Percentiles rank a stretch among this genome's conserved stretches.
phyloP scores from a whole-genome alignment of 345 rosid species.

The Laguncularia racemosa region DNA sequence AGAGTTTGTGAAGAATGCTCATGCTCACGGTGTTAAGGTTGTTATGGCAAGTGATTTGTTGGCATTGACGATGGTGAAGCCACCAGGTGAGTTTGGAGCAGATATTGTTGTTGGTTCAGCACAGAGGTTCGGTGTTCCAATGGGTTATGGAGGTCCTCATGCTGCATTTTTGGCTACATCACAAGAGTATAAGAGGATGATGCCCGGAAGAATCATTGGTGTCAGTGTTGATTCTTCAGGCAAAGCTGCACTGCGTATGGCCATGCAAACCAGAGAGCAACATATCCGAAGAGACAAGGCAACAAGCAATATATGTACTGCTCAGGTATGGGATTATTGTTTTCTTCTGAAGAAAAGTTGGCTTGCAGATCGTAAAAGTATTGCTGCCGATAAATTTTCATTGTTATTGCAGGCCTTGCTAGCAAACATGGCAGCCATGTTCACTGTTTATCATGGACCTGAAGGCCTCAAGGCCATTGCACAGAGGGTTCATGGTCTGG shows the following conservation, averaged over 20 bases:
- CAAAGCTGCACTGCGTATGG: slow-evolving; percentile 93
- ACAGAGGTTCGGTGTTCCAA: slow-evolving; percentile 94
- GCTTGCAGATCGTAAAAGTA: neutral
- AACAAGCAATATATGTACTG: slow-evolving; percentile 98
- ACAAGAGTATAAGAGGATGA: slow-evolving; percentile 95
- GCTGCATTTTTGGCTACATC: slow-evolving; percentile 98
- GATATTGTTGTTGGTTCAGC: slow-evolving; percentile 96
- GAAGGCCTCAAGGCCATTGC: slow-evolving; percentile 77
- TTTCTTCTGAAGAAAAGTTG: neutral
- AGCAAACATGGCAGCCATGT: slow-evolving; percentile 99
- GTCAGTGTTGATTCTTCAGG: slow-evolving; percentile 91
- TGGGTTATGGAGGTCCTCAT: slow-evolving; percentile 99
- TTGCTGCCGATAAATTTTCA: neutral
- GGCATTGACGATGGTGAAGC: slow-evolving; percentile 92
- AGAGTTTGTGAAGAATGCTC: slow-evolving; percentile 84
- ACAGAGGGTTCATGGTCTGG: slow-evolving; percentile 91
- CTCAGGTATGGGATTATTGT: slow-evolving; percentile 50
- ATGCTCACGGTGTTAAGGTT: slow-evolving; percentile 89
- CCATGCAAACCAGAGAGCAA: slow-evolving; percentile 99
- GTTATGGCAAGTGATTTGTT: slow-evolving; percentile 90
- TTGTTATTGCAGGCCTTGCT: slow-evolving; percentile 65
- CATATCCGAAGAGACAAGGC: slow-evolving; percentile 99
- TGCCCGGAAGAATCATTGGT: slow-evolving; percentile 98
- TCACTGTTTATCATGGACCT: slow-evolving; percentile 96
- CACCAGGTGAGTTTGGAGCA: slow-evolving; percentile 91